A percentile compares a stretch with the other conserved stretches of the same genome.
phyloP scores from a whole-genome alignment of 306 rosid species.

The Alnus glutinosa region DNA sequence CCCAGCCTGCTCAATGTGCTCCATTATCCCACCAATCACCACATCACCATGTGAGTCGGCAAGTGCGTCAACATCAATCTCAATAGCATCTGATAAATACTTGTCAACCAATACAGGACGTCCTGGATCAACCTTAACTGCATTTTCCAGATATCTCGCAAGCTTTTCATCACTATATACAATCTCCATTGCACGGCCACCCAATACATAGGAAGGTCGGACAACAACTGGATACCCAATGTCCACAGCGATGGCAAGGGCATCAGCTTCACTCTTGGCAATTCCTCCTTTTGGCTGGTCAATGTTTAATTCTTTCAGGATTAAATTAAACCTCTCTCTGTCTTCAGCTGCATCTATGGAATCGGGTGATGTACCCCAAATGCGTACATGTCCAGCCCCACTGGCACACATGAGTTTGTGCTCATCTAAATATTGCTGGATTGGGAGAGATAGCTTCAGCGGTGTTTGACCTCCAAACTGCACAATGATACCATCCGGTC shows the following conservation, averaged over 20 bases:
- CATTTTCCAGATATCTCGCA: constrained; percentile 80
- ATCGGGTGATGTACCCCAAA: constrained; percentile 99
- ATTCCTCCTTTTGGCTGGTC: constrained; percentile 99
- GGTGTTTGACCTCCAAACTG: constrained; percentile 99
- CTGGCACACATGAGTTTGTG: constrained; percentile 67
- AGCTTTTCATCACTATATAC: constrained; percentile 78
- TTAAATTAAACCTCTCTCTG: constrained; percentile 90
- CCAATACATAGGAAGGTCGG: constrained; percentile 94
- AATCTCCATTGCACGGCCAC: constrained; percentile 99
- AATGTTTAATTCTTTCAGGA: constrained; percentile 73
- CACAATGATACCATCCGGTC: constrained; percentile 96
- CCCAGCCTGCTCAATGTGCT: constrained; percentile 99
- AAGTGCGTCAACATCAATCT: constrained; percentile 93
- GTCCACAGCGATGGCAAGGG: constrained; percentile 75
- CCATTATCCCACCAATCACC: constrained; percentile 99
- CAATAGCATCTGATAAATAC: constrained; percentile 86
- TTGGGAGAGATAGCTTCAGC: constrained; percentile 80
- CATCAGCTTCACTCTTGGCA: constrained; percentile 89
- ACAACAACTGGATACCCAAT: constrained; percentile 96
- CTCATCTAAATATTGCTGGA: constrained; percentile 82
- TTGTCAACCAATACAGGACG: constrained; percentile 89
- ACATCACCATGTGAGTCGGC: constrained; percentile 94
- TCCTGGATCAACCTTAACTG: constrained; percentile 96
- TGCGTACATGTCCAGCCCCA: constrained; percentile 64
- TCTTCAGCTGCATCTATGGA: constrained; percentile 95